phyloP scores from a whole-genome alignment of 2,329 filamentous ascomycete genomes.

The Tetracladium maxilliforme region DNA sequence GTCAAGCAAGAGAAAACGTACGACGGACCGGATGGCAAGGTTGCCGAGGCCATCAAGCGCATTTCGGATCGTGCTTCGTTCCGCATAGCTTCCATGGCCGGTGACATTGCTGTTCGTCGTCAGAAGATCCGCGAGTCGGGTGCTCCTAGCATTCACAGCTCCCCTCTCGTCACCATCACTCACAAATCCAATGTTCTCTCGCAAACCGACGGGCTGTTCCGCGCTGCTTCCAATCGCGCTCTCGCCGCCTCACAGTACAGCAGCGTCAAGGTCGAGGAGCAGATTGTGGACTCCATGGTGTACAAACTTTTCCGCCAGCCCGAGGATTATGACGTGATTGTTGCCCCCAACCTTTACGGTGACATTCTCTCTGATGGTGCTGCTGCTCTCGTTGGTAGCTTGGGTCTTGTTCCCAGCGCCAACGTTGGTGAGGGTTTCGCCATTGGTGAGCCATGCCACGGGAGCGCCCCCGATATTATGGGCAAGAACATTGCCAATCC shows the following conservation, averaged over 20 bases:
- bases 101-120: slow-evolving; percentile 80
- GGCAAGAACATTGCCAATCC: slow-evolving; percentile 89
- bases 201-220: slow-evolving; percentile 93
- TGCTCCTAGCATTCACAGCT: slow-evolving; percentile 42
- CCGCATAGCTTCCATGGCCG: slow-evolving; percentile 85
- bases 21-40: slow-evolving; percentile 57
- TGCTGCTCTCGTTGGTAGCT: slow-evolving; percentile 78
- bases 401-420: slow-evolving; percentile 85
- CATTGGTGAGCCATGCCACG: slow-evolving; percentile 96
- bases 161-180: slow-evolving; percentile 81
- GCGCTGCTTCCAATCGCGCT: slow-evolving; percentile 60
- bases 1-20: slow-evolving; percentile 91
- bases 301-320: slow-evolving; percentile 99
- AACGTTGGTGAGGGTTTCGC: slow-evolving; percentile 92
- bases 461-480: slow-evolving; percentile 89
- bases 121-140: slow-evolving; percentile 60
- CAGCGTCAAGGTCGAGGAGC: slow-evolving; percentile 67
- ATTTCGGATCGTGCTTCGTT: slow-evolving; percentile 75
- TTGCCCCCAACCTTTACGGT: slow-evolving; percentile 93
- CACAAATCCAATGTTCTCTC: slow-evolving; percentile 97
- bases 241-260: slow-evolving; percentile 52
- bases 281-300: slow-evolving; percentile 98
- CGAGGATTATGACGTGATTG: slow-evolving; percentile 89
- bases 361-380: slow-evolving; percentile 94
- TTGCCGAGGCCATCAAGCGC: slow-evolving; percentile 95